These are phyloP conservation scores for Trichoderma polysporum DNA, from an alignment of 2,329 filamentous ascomycete genomes.

Conservation along the genomic window DNA sequence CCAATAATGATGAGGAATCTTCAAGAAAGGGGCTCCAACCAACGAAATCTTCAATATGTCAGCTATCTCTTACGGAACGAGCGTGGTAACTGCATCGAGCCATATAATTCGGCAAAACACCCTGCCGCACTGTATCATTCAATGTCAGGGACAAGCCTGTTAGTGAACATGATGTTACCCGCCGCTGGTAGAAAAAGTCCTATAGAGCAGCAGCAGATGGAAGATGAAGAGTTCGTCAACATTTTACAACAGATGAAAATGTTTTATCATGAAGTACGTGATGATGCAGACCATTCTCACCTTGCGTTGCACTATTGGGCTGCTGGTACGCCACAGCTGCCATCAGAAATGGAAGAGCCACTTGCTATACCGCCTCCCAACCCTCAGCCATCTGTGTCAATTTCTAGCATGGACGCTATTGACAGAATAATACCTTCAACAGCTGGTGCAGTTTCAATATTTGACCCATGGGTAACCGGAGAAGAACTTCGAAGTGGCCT, in stretches of 20 bases:
- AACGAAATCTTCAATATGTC: slow-evolving; percentile 28
- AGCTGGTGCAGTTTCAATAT: slow-evolving; percentile 30
- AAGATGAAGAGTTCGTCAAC: slow-evolving; percentile 26
- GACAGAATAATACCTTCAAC: slow-evolving; percentile 35
- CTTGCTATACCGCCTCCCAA: slow-evolving; percentile 30
- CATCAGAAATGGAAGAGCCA: slow-evolving; percentile 4
- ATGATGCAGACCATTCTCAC: slow-evolving; percentile 33
- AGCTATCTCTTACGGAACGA: slow-evolving; percentile 38
- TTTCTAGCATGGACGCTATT: slow-evolving; percentile 38
- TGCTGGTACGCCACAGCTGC: slow-evolving; percentile 20
- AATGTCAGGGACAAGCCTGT: slow-evolving; percentile 28
- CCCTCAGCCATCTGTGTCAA: slow-evolving; percentile 29
- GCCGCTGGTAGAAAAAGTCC: neutral
- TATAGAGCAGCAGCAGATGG: neutral
- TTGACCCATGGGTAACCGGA: slow-evolving; percentile 45
- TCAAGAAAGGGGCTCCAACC: neutral
- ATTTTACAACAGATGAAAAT: slow-evolving; percentile 29
- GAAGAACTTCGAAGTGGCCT: slow-evolving; percentile 43
- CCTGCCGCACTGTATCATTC: slow-evolving; percentile 35
- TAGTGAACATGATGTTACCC: slow-evolving; percentile 29
- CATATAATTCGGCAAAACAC: slow-evolving; percentile 29
- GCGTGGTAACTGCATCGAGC: slow-evolving; percentile 26
- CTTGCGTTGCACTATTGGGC: slow-evolving; percentile 30
- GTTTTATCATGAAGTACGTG: slow-evolving; percentile 32
- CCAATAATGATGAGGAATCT: slow-evolving; percentile 32